These are phyloP conservation scores for Leucocoprinus birnbaumii DNA, from an alignment of 768 basidiomycete genomes.

Conservation along the genomic window DNA sequence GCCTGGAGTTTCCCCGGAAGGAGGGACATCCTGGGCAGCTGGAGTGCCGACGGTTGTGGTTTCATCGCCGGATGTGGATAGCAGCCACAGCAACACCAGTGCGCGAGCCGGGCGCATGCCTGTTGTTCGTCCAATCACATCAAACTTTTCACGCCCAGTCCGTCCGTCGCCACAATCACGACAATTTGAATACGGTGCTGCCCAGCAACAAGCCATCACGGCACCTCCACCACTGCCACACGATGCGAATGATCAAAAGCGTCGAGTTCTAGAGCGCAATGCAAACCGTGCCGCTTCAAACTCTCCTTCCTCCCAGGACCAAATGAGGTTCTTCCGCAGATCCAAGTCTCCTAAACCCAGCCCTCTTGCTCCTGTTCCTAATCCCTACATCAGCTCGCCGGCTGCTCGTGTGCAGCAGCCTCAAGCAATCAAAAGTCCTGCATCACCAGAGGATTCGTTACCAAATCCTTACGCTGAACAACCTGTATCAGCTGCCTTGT, in stretches of 20 bases:
- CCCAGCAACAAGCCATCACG: neutral
- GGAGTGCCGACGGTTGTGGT: slow-evolving; percentile 29
- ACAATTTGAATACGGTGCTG: neutral
- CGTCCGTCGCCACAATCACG: neutral
- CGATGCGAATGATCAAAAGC: slow-evolving; percentile 41
- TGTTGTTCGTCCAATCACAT: slow-evolving; percentile 38
- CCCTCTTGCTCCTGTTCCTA: neutral
- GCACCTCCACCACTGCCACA: slow-evolving; percentile 27
- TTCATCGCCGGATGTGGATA: slow-evolving; percentile 34
- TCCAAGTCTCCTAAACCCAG: slow-evolving; percentile 13
- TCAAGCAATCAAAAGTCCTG: neutral
- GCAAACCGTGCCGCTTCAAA: slow-evolving; percentile 34
- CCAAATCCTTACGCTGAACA: neutral
- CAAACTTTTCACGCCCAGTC: slow-evolving; percentile 67
- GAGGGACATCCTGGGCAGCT: neutral
- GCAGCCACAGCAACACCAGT: neutral
- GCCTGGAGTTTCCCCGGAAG: neutral
- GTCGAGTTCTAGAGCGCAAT: slow-evolving; percentile 59
- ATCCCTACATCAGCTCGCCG: neutral
- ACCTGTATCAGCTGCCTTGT: neutral
- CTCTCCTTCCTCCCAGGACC: slow-evolving; percentile 10
- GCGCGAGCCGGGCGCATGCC: slow-evolving; percentile 33
- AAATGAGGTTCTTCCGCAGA: slow-evolving; percentile 1
- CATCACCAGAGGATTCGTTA: neutral
- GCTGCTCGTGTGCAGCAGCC: neutral